A percentile compares a stretch with the other conserved stretches of the same genome.
Evolutionary conservation across 768 basidiomycete species (phyloP).

Genomic region (Rossbeevera mucosa): DNA sequence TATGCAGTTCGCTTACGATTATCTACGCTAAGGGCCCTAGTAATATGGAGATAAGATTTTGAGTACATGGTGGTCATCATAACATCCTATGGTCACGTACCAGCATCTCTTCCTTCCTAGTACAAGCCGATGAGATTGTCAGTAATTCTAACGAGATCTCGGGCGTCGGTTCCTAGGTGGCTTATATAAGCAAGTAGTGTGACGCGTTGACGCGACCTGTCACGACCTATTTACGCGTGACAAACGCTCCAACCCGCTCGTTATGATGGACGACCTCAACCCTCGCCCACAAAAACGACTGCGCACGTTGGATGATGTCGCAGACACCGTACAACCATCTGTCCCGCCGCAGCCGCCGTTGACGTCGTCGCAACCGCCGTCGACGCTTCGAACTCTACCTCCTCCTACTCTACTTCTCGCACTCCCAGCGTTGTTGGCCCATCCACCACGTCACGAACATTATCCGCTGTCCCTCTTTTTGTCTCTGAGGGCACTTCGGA

Average conservation of each 20-base stretch:
- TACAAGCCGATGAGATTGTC: no score
- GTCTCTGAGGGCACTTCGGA: constrained; percentile 51
- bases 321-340: background rate
- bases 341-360: background rate
- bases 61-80: no score
- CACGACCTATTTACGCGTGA: constrained; percentile 30
- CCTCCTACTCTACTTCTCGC: constrained; percentile 52
- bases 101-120: no score
- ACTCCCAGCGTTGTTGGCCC: constrained; percentile 55
- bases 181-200: background rate
- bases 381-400: constrained; percentile 33
- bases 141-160: no score
- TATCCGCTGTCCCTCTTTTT: constrained; percentile 54
- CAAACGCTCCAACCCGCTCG: constrained; percentile 5
- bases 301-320: constrained; percentile 16
- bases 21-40: no score
- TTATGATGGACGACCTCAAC: constrained; percentile 24
- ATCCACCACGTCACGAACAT: constrained; percentile 58
- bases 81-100: no score
- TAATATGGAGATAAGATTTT: no score
- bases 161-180: no score
- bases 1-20: no score
- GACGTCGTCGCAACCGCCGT: background rate
- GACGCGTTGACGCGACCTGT: constrained; percentile 24
- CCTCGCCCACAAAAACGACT: constrained; percentile 35